These are phyloP conservation scores for Mucor piriformis DNA, from an alignment of 371 early-diverging fungal species.

Conservation along the genomic window DNA sequence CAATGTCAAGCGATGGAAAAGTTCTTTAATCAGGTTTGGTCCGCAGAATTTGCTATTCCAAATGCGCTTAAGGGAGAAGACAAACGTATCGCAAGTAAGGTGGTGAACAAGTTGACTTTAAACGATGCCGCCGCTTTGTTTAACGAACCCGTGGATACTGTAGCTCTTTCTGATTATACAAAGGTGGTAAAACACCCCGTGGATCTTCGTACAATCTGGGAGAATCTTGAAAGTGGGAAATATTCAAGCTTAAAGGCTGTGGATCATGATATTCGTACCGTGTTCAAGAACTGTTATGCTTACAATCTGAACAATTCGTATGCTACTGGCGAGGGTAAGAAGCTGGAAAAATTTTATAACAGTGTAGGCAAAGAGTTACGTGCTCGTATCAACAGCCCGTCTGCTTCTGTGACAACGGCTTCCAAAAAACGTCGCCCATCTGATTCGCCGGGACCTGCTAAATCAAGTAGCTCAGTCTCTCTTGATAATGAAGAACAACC, in stretches of 20 bases:
- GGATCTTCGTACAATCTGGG: conserved; percentile 92
- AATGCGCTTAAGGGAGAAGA: conserved; percentile 42
- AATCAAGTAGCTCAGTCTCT: neutral
- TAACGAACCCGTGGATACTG: conserved; percentile 89
- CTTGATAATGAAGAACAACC: neutral
- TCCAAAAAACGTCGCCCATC: conserved; percentile 2
- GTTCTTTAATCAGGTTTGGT: conserved; percentile 46
- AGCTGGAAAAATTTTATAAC: conserved; percentile 62
- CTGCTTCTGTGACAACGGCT: neutral
- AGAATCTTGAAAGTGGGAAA: conserved; percentile 68
- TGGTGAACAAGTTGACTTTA: conserved; percentile 40
- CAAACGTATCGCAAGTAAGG: conserved; percentile 35
- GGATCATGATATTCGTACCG: conserved; percentile 62
- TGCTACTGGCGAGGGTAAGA: conserved; percentile 77
- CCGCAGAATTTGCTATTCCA: conserved; percentile 43
- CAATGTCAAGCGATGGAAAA: conserved; percentile 45
- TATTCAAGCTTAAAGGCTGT: conserved; percentile 55
- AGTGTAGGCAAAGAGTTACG: conserved; percentile 62
- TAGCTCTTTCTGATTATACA: conserved; percentile 87
- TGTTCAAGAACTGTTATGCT: conserved; percentile 87
- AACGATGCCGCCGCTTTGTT: conserved; percentile 58
- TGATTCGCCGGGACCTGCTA: conserved; percentile 3
- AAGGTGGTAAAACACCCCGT: conserved; percentile 91
- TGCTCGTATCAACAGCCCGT: conserved; percentile 12
- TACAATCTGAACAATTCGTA: conserved; percentile 87